phyloP scores from a whole-genome alignment of 148 eudicot species.

The Fagopyrum homotropicum region DNA sequence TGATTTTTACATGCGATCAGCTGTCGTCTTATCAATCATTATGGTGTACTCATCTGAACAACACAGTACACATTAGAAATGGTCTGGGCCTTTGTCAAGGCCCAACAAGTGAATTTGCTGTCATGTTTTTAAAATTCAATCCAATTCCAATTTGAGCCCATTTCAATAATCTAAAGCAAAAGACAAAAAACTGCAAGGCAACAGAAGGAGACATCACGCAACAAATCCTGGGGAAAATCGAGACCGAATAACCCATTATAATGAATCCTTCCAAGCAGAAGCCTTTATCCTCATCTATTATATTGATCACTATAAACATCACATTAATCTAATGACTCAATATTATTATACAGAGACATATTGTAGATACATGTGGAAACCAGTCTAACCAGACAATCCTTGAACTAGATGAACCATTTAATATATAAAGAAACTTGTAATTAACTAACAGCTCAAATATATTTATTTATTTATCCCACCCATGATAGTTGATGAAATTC shows the following conservation, averaged over 20 bases:
- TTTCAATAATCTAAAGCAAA: background rate
- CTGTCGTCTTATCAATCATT: too few relatives aligned
- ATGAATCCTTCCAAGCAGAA: background rate
- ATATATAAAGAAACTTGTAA: background rate
- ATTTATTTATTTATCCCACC: too few relatives aligned
- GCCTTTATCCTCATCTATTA: background rate
- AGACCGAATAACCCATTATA: background rate
- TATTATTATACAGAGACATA: too few relatives aligned
- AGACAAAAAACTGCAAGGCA: background rate
- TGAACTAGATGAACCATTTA: background rate
- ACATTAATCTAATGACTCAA: background rate
- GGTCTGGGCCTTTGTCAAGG: background rate
- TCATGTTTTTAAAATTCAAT: background rate
- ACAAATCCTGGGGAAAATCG: background rate
- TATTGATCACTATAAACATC: background rate
- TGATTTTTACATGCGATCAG: too few relatives aligned
- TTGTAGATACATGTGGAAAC: background rate
- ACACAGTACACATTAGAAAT: background rate
- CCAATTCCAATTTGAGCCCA: conserved; percentile 5
- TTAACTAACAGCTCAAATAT: background rate
- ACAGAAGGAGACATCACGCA: background rate
- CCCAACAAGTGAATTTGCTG: background rate
- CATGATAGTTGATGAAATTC: background rate
- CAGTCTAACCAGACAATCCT: background rate
- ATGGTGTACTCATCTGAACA: background rate